Evolutionary conservation across 768 basidiomycete genomes (phyloP).

Genomic region (Leccinum boreale): DNA sequence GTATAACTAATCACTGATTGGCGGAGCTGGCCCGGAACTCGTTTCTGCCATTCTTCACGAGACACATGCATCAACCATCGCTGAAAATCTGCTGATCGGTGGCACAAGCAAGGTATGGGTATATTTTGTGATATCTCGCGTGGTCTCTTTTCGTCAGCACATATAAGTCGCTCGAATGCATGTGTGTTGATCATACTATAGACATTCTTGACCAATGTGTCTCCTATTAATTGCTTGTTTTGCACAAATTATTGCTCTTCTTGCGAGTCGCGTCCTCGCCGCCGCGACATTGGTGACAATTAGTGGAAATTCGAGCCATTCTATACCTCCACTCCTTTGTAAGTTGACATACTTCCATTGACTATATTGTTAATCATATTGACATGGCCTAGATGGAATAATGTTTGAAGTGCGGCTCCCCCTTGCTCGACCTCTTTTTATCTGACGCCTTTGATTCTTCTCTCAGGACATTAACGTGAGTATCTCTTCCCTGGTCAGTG

Average conservation of each 20-base stretch:
- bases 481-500: constrained; percentile 3
- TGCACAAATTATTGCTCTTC: background rate
- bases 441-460: background rate
- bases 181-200: background rate
- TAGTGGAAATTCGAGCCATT: constrained; percentile 46
- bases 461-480: constrained; percentile 58
- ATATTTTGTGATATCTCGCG: background rate
- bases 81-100: background rate
- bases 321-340: constrained; percentile 52
- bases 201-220: background rate
- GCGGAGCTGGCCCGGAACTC: background rate
- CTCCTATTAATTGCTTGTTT: background rate
- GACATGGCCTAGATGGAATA: constrained; percentile 39
- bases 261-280: background rate
- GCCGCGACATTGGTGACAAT: constrained; percentile 34
- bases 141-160: background rate
- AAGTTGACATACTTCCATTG: constrained; percentile 15
- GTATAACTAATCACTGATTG: background rate
- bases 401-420: constrained; percentile 52
- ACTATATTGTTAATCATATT: background rate
- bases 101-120: background rate
- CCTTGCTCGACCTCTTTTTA: background rate
- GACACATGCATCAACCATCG: background rate
- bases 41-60: background rate
- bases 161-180: background rate